Base-by-base conservation (phyloP, 2,329 filamentous ascomycete genomes). In the Calonectria multiphialidica region DNA sequence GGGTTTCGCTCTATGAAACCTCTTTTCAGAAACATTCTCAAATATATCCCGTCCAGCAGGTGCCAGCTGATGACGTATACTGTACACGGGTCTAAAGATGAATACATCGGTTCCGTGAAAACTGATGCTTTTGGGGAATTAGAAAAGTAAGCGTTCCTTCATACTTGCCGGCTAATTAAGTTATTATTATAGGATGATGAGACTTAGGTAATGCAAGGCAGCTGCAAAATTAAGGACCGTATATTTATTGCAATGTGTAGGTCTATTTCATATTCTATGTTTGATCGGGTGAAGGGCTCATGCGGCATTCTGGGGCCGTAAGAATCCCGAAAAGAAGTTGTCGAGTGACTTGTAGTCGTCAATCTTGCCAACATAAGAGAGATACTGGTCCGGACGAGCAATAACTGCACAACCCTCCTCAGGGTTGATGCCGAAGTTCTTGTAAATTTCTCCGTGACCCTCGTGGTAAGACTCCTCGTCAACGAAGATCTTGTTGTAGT, bases 351-450 rank as follows among this genome's bases (percentile, higher is more conserved):
- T 42, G 40, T 64, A 67, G 40, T 76, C 68, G 5, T 77, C 72
- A 15, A 76, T 15, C 5, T 73, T 73, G 0, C 75, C 75, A 7
- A 76, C 30, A 25, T 72, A 76, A 6, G 74, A 73, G 44, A 94
- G 88, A 81, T 94, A 92, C 78, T 93, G 91, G 84, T 95, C 93
- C 2, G 93, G 93, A 61, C 93, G 82, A 2, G 92, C 84, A 1
- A 92, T 83, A 1, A 93, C 87, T 3, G 91, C 82, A 72, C 89
- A 91, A 0, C 93, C 92, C 18, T 83, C 82, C 62, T 87, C 83
- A 21, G 75, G 80, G 74, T 91, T 86, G 3, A 95, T 85, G 0
- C 91, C 92, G 69, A 91, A 92, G 4, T 86, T 86, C 68, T 87
- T 83, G 77, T 93, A 90, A 0, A 86, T 85, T 25, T 85, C 76